Base-by-base conservation (phyloP, 495 filamentous ascomycete species). In the Letharia lupina region DNA sequence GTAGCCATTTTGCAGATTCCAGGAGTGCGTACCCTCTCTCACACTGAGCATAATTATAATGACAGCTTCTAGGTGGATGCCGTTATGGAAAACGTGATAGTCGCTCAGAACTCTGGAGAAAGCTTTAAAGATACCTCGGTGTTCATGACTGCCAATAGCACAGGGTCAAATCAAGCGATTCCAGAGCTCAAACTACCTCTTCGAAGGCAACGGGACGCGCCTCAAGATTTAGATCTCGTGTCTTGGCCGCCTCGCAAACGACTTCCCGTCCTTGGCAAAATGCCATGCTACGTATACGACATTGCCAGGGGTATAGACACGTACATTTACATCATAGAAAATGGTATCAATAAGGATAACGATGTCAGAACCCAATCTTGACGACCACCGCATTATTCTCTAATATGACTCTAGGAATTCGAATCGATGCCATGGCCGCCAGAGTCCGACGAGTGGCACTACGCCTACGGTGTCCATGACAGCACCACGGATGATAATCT, bases 341-440 rank as follows among this genome's bases (percentile, higher is more conserved):
- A 41, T 15, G 59, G 59, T n/a, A 47, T 61, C 37, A 61, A 61
- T 11, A 40, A 3, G 40, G 37, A 42, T 11, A 61, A 61, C 37
- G 12, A 4, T 35, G 59, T 42, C 12, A 41, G 59, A 15, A 35
- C 12, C 39, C 59, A 13, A 42, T 35, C 15, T 8, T 35, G 4
- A 33, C 31, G 0, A 33, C 52, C 28, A 1, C 1, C 28, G 6
- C 11, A 20, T 47, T 23, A 9, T 10, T 47, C 11, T 39, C 59
- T 61, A 61, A 41, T 5, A 16, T 12, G 10, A 0, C 59, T 47
- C 59, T 31, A 61, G 59, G 59, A 61, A 4, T 61, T 61, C 59
- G 42, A 61, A 61, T 28, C 59, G 1, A 61, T 61, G 59, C 59
- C 40, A 3, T 61, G n/a, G n/a, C 59, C 59, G 39, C 59, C 52